A percentile compares a stretch with the other conserved stretches of the same genome.
Conservation (phyloP, 805 yeast species). For the Isabelozyma rhagii region DNA sequence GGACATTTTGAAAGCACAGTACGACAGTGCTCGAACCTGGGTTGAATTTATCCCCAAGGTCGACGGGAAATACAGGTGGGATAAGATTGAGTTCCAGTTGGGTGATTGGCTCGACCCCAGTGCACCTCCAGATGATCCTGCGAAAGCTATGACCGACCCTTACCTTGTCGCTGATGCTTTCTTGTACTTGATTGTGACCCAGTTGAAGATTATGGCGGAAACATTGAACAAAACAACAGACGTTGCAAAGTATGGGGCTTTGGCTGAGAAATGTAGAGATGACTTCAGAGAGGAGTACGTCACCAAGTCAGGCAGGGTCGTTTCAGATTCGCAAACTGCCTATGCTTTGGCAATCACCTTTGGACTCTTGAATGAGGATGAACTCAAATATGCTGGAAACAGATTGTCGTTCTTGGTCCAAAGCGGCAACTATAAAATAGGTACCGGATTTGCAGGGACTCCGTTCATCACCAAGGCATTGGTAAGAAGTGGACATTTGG, state of each 20-base stretch:
- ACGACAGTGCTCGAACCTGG: conserved; percentile 10
- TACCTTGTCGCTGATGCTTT: conserved; percentile 19
- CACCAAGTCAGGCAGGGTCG: conserved; percentile 9
- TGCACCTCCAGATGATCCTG: conserved; percentile 21
- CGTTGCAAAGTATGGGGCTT: conserved; percentile 3
- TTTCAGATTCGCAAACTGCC: conserved; percentile 18
- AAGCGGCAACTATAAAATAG: conserved; percentile 5
- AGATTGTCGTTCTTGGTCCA: conserved; percentile 3
- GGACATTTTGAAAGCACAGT: conserved; percentile 6
- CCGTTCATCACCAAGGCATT: conserved; percentile 19
- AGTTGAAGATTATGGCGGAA: conserved; percentile 8
- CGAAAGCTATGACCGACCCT: conserved; percentile 15
- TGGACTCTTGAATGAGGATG: conserved; percentile 8
- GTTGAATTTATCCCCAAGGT: conserved; percentile 10
- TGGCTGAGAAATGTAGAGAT: conserved; percentile 7
- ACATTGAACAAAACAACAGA: conserved; percentile 2
- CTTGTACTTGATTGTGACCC: conserved; percentile 8
- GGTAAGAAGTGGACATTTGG: conserved; percentile 10
- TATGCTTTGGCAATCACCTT: conserved; percentile 16
- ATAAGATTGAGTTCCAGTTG: conserved; percentile 2
- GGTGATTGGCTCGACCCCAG: conserved; percentile 14
- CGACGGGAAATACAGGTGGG: conserved; percentile 8
- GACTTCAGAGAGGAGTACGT: conserved; percentile 14
- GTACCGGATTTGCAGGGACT: conserved; percentile 24
- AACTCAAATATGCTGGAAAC: conserved; percentile 12